Base-by-base conservation (phyloP, 148 eudicot genomes). In the Spergularia marina region DNA sequence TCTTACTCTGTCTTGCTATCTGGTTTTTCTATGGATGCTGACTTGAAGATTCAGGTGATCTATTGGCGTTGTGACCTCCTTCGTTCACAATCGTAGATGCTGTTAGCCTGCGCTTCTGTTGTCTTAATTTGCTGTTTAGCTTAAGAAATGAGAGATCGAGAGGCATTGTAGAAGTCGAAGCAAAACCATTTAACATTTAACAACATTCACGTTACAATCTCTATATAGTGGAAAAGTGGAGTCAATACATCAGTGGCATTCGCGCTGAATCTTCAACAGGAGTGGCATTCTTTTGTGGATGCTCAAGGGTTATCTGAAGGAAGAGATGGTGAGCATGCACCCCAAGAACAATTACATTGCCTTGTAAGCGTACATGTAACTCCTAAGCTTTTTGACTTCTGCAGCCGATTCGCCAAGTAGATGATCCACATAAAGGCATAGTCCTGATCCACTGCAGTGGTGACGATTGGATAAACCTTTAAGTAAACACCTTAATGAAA, bases 301-400 rank as follows among this genome's bases (percentile, higher is more conserved):
- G 66, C 34, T 23, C 13, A 62, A 23, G 66, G 20, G 71, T 2
- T 7, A 11, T 1, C 10, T 8, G 30, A 36, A 23, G 49, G 58
- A 59, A 25, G 53, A 6, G 18, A 6, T 17, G 53, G 52, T 56
- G 51, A 56, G 39, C 14, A 15, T 77, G 36, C 61, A 15, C 30
- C 11, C 16, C 25, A 14, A 51, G 30, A 10, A 1, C 71, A 21
- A 21, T 78, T 76, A 94, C 66, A 82, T 86, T 57, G 90, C 91
- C 81, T 94, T 94, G 82, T 80, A 94, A 56, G 96, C 76, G 71
- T 94, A 94, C 98, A 94, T 90, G 85, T 90, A 94, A 77, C 88
- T 86, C 76, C 96, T 86, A 58, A 94, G 97, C 83, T 90, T 91
- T 73, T 88, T 87, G 18, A 94, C 87, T 89, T 91, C 97, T 84